Evolutionary conservation across 2,329 filamentous ascomycete species (phyloP).

Genomic region (Neospermospora avenae): DNA sequence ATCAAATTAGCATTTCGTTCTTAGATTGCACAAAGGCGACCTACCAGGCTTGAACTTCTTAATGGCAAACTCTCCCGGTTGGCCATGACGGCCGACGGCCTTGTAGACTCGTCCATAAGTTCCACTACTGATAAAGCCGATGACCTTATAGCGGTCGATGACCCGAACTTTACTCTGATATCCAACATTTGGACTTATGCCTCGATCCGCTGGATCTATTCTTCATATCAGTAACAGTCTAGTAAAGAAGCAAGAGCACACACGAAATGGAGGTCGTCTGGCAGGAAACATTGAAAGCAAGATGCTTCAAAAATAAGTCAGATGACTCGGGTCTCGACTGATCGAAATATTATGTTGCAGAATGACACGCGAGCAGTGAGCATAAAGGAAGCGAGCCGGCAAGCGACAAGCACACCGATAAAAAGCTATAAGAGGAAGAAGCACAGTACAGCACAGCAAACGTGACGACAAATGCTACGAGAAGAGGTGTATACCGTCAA

Average conservation of each 20-base stretch:
- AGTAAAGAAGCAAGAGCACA: slow-evolving; percentile 32
- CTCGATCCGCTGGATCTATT: slow-evolving; percentile 52
- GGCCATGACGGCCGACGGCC: slow-evolving; percentile 71
- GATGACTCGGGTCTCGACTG: slow-evolving; percentile 7
- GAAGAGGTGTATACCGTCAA: slow-evolving; percentile 49
- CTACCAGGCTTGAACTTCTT: slow-evolving; percentile 68
- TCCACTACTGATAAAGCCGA: slow-evolving; percentile 96
- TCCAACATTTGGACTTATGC: slow-evolving; percentile 41
- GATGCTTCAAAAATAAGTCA: slow-evolving; percentile 11
- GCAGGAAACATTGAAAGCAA: slow-evolving; percentile 30
- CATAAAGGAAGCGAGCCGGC: too few relatives aligned
- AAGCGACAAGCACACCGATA: too few relatives aligned
- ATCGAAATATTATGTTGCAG: not conserved
- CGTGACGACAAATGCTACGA: not conserved
- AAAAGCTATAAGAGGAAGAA: slow-evolving; percentile 10
- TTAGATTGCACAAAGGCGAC: not conserved
- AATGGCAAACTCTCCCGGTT: slow-evolving; percentile 87
- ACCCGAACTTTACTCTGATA: slow-evolving; percentile 82
- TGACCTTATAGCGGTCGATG: slow-evolving; percentile 89
- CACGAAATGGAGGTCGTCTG: slow-evolving; percentile 29
- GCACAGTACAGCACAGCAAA: slow-evolving; percentile 1
- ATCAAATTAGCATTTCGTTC: slow-evolving; percentile 1
- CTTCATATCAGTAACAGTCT: slow-evolving; percentile 36
- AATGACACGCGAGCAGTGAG: not conserved
- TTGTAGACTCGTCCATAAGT: slow-evolving; percentile 99